These are phyloP conservation scores for Amoebophrya sp. DNA, from an alignment of 169 alveolate genomes.

Conservation along the genomic window DNA sequence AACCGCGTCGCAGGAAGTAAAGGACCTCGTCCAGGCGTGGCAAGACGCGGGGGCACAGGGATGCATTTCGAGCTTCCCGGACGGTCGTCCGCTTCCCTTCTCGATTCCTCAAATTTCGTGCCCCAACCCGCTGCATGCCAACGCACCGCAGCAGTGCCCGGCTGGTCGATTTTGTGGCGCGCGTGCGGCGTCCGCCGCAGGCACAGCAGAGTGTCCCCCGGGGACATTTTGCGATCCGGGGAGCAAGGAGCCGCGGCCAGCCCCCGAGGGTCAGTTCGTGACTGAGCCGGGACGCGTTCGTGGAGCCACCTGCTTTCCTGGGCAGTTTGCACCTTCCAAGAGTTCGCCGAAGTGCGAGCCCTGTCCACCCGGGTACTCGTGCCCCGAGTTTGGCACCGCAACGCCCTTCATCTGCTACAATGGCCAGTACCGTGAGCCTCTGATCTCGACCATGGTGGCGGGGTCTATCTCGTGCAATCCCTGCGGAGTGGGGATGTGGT, in stretches of 20 bases:
- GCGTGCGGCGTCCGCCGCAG: constrained; percentile 27
- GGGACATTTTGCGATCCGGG: constrained; percentile 23
- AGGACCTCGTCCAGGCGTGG: not conserved
- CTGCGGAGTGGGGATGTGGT: constrained; percentile 37
- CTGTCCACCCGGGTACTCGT: constrained; percentile 29
- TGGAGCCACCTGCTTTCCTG: constrained; percentile 28
- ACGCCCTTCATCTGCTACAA: not conserved
- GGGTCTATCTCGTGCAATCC: constrained; percentile 29
- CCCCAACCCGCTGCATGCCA: constrained; percentile 9
- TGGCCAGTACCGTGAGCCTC: constrained; percentile 3
- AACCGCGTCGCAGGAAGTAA: not conserved
- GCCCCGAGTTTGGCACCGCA: constrained; percentile 33
- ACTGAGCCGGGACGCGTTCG: constrained; percentile 8
- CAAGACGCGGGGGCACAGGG: not conserved
- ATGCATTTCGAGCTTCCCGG: not conserved
- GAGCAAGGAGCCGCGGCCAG: constrained; percentile 8
- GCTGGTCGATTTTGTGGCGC: constrained; percentile 23
- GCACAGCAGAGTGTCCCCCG: constrained; percentile 23
- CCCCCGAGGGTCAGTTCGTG: constrained; percentile 29
- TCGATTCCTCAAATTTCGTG: not conserved
- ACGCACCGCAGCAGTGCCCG: constrained; percentile 33
- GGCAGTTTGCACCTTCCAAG: constrained; percentile 26
- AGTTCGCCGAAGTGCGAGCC: constrained; percentile 30
- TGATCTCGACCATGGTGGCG: not conserved
- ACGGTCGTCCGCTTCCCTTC: not conserved